Base-by-base conservation (phyloP, 306 rosid species). In the Fragaria iinumae region DNA sequence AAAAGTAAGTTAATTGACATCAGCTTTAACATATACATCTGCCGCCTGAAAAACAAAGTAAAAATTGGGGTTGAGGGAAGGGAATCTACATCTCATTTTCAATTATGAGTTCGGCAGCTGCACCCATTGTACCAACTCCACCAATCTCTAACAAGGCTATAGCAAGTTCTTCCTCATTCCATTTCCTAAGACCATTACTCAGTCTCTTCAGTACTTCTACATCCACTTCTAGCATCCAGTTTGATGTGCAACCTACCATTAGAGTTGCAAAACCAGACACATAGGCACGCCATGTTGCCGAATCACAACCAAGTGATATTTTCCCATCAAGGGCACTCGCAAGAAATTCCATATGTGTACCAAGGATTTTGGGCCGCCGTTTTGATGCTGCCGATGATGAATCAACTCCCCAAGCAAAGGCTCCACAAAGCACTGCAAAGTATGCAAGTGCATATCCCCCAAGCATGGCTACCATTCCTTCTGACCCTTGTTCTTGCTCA, bases 301-400 rank as follows among this genome's bases (percentile, higher is more conserved):
- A 83, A 87, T 90, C 93, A 68, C 96, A 92, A 70, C 97, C 97
- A 5, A 90, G 96, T 21, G 97, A 92, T 87, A 90, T 92, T 84
- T 95, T 95, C 82, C 98, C 96, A 67, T 92, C 93, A 41, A 92
- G 90, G 60, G 93, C 97, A 78, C 97, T 87, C 4, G 98, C 98
- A n/a, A 95, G 87, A 85, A 95, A 95, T 80, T 92, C 89, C 93
- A 95, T 84, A 82, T 95, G 98, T 72, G 72, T 80, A 16, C 89
- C 89, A 29, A 95, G 86, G 83, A 92, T 85, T 67, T 89, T 91
- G 10, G 87, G 96, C 63, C 97, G 97, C 8, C 97, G 82, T 77
- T 87, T 92, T 49, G 99, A 89, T 67, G 91, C 93, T 8, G 92
- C 79, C 21, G 97, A 88, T 67, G 92, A 87, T 47, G 97, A 95